A percentile compares a stretch with the other conserved stretches of the same genome.
Conservation (phyloP, 2,329 filamentous ascomycete genomes). For the Whalleya microplaca region DNA sequence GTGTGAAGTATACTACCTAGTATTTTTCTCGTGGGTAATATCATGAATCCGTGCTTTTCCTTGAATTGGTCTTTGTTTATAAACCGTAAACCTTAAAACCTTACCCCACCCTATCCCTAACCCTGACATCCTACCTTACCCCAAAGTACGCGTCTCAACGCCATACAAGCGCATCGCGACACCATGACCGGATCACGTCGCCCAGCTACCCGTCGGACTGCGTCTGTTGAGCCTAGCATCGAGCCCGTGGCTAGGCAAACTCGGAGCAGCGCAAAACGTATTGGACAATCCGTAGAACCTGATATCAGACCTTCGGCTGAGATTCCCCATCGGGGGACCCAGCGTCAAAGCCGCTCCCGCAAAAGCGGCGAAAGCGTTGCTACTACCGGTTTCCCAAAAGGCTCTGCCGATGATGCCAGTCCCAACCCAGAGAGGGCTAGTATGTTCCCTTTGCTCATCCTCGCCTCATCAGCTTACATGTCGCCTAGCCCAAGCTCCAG, state of each 20-base stretch:
- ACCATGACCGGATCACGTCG: constrained; percentile 29
- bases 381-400: constrained; percentile 22
- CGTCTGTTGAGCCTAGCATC: constrained; percentile 19
- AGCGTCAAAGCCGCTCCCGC: constrained; percentile 16
- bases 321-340: constrained; percentile 28
- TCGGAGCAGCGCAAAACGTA: constrained; percentile 23
- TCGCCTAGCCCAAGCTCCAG: constrained; percentile 10
- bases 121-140: background rate
- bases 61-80: background rate
- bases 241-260: constrained; percentile 23
- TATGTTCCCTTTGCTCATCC: constrained; percentile 7
- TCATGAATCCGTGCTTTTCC: too few species aligned
- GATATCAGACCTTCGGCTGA: constrained; percentile 5
- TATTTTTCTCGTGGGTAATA: too few species aligned
- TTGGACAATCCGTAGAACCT: constrained; percentile 9
- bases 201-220: constrained; percentile 20
- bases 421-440: constrained; percentile 11
- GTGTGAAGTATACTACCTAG: too few species aligned
- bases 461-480: constrained; percentile 2
- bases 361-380: constrained; percentile 29
- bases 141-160: too few species aligned
- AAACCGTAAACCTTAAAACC: too few species aligned
- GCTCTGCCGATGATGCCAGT: constrained; percentile 11
- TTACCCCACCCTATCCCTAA: too few species aligned
- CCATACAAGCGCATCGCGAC: background rate